Evolutionary conservation across 148 eudicot species (phyloP).

Genomic region (Fallopia convolvulus): DNA sequence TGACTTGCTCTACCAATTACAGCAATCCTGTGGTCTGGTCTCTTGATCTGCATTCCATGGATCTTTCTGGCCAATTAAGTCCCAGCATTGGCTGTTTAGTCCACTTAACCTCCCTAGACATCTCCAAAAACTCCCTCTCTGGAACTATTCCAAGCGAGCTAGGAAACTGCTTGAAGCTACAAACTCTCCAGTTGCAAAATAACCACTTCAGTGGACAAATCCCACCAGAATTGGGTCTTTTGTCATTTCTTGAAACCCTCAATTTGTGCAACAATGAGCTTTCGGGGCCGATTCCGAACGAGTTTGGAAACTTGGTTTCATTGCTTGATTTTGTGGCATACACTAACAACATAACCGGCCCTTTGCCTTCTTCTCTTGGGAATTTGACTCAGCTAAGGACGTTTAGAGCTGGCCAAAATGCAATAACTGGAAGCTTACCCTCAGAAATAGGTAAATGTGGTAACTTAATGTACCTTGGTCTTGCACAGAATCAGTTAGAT

Average conservation of each 20-base stretch:
- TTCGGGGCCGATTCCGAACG: conserved; percentile 67
- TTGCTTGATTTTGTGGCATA: conserved; percentile 61
- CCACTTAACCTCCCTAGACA: conserved; percentile 35
- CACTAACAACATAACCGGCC: conserved; percentile 59
- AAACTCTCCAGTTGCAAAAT: conserved; percentile 45
- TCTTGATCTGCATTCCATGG: conserved; percentile 48
- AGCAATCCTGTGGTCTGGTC: conserved; percentile 36
- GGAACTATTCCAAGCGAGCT: conserved; percentile 65
- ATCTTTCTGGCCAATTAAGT: conserved; percentile 69
- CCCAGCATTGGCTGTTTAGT: conserved; percentile 59
- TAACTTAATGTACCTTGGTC: conserved; percentile 59
- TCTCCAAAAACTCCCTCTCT: conserved; percentile 46
- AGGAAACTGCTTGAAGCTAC: conserved; percentile 49
- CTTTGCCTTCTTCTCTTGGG: conserved; percentile 65
- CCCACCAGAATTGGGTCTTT: conserved; percentile 57
- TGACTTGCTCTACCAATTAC: conserved; percentile 40
- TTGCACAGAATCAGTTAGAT: conserved; percentile 66
- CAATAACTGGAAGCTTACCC: conserved; percentile 65
- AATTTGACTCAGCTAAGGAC: conserved; percentile 46
- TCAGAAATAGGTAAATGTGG: conserved; percentile 65
- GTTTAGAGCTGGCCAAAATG: conserved; percentile 84
- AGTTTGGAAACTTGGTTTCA: conserved; percentile 65
- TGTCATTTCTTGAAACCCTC: conserved; percentile 45
- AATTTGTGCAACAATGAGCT: conserved; percentile 81
- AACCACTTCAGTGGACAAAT: conserved; percentile 60